Evolutionary conservation across 1,284 basidiomycete genomes (phyloP), one percentile per base, ranked within the genome.

Genomic region (Apiotrichum veenhuisii): DNA sequence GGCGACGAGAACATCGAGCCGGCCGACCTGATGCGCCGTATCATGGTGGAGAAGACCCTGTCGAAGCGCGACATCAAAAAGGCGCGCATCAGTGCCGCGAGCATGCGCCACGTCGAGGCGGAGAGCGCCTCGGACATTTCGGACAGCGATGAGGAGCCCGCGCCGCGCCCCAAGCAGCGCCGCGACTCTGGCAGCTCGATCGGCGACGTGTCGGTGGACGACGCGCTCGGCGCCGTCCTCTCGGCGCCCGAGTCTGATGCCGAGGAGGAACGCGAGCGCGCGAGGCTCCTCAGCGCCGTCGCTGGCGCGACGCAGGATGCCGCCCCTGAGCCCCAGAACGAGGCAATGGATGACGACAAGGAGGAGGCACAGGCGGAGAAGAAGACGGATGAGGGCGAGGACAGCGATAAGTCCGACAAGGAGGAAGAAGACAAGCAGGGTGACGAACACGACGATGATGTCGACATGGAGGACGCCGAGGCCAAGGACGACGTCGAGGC

Each of bases 101-200:
- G 40, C 10, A 70, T 71, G 67, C 55, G 65, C 45, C 48, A 55
- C 10, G 52, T 69, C 23, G 54, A 58, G n/a, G 54, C 59, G 10
- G 65, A 48, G 18, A 44, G 50, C 4, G 59, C 15, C 34, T 59
- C 56, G 8, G 61, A 61, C 4, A 50, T 45, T 9, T 63, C 59
- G 22, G 59, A 60, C 11, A 47, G 37, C 18, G 64, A 62, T 27
- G 64, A 64, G 17, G 62, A 61, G 5, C 55, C 55, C 9, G 34
- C 43, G 20, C 18, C 51, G n/a, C 42, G 26, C 20, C 33, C 18
- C 26, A 27, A 14, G 4, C 47, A 49, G 48, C 50, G 60, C 17
- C 43, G 55, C 14, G 67, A 61, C 8, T 68, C 67, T 0, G 70
- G 71, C 23, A 67, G 65, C 44, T 69, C 68, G 5, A 69, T 74